Evolutionary conservation across 768 basidiomycete species (phyloP).

Genomic region (Kwoniella sp.): DNA sequence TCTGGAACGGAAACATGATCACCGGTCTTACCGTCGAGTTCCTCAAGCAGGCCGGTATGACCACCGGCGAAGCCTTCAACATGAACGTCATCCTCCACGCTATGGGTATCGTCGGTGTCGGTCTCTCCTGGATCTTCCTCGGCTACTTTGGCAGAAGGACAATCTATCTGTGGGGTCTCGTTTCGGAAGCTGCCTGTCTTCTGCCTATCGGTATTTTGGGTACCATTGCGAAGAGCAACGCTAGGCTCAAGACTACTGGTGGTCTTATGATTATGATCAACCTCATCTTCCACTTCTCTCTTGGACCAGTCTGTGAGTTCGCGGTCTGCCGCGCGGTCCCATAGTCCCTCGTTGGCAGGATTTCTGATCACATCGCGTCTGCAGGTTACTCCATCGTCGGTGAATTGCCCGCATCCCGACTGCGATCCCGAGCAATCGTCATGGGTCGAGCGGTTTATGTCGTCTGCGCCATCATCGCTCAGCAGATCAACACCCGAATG

Average conservation of each 20-base stretch:
- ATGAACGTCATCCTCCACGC: conserved; percentile 33
- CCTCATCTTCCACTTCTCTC: conserved; percentile 34
- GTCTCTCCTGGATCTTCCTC: not conserved
- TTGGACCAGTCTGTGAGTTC: conserved; percentile 33
- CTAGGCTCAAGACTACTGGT: conserved; percentile 26
- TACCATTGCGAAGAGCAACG: conserved; percentile 23
- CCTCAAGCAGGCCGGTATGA: conserved; percentile 34
- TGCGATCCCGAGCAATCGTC: conserved; percentile 29
- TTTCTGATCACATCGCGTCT: too few species aligned
- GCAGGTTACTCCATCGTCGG: conserved; percentile 35
- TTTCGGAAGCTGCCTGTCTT: not conserved
- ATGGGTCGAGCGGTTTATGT: conserved; percentile 32
- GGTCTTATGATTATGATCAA: conserved; percentile 22
- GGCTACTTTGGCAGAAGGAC: not conserved
- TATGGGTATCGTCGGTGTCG: conserved; percentile 30
- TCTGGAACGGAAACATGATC: conserved; percentile 35
- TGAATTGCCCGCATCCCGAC: conserved; percentile 31
- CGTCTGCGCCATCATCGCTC: conserved; percentile 23
- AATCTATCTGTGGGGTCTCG: not conserved
- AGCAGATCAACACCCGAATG: conserved; percentile 32
- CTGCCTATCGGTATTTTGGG: conserved; percentile 32
- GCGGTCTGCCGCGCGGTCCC: too few species aligned
- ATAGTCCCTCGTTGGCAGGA: too few species aligned
- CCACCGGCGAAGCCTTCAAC: conserved; percentile 30
- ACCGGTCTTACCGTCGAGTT: conserved; percentile 35